Conservation (phyloP, 352 stramenopile species). For the Phytophthora litchii region DNA sequence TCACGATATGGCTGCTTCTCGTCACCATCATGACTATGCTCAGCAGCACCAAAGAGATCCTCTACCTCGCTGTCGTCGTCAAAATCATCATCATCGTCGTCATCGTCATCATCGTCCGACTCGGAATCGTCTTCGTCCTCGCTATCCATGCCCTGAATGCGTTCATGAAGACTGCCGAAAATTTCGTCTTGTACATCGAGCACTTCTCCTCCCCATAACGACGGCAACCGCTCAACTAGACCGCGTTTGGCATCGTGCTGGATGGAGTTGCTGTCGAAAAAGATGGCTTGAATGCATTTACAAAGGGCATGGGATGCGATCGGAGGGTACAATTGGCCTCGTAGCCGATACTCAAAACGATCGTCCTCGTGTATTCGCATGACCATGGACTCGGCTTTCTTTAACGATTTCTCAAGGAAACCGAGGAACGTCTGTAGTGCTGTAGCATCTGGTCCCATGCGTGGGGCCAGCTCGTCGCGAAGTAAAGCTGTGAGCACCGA, state of each 20-base stretch:
- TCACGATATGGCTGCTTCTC: slow-evolving; percentile 1
- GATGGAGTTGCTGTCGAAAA: slow-evolving; percentile 85
- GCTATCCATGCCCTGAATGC: slow-evolving; percentile 46
- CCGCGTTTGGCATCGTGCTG: slow-evolving; percentile 80
- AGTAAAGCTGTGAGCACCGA: slow-evolving; percentile 69
- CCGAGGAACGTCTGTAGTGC: slow-evolving; percentile 65
- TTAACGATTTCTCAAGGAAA: slow-evolving; percentile 84
- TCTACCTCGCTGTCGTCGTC: slow-evolving; percentile 46
- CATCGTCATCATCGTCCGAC: slow-evolving; percentile 48
- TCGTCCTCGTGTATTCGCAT: slow-evolving; percentile 66
- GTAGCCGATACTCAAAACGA: slow-evolving; percentile 72
- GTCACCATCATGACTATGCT: slow-evolving; percentile 4
- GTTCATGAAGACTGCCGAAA: slow-evolving; percentile 46
- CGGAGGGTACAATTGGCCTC: slow-evolving; percentile 69
- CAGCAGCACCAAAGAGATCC: slow-evolving; percentile 35
- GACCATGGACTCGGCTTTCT: slow-evolving; percentile 85
- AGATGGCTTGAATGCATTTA: slow-evolving; percentile 71
- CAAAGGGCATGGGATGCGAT: slow-evolving; percentile 72
- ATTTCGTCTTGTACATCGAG: slow-evolving; percentile 71
- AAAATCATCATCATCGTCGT: slow-evolving; percentile 45
- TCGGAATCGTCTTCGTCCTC: slow-evolving; percentile 60
- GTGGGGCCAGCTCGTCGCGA: slow-evolving; percentile 74
- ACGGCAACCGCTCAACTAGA: slow-evolving; percentile 74
- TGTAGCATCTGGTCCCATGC: slow-evolving; percentile 56
- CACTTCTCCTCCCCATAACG: slow-evolving; percentile 69